Base-by-base conservation (phyloP, 768 basidiomycete species). In the Leccinum subgranulosum region DNA sequence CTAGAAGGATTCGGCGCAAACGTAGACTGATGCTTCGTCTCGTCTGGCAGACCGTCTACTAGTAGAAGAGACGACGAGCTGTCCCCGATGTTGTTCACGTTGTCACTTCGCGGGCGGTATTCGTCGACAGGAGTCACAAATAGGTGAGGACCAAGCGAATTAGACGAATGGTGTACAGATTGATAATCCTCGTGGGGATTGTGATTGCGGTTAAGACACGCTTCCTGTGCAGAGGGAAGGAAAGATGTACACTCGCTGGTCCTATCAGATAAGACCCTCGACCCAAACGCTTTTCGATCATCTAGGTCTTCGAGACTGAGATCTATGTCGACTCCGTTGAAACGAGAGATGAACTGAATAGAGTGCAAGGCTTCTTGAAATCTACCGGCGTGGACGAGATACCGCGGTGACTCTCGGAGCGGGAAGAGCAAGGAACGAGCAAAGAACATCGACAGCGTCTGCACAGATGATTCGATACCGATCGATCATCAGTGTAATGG, bases 391-490 rank as follows among this genome's bases (percentile, higher is more conserved):
- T 94, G 87, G 5, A 96, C 93, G 57, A 99, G 87, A 69, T 87
- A 98, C 25, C 94, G 85, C 1, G 97, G 94, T 0, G 94, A 95
- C 73, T 99, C 97, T 70, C 97, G 89, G 6, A 99, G 76, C 17
- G 87, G 85, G 80, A 98, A 97, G 71, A 98, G 86, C 8, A 89
- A 75, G 55, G 95, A 90, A n/a, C 97, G 90, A 14, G 86, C 86
- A 27, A 91, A 67, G 70, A 94, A 94, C 90, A 98, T 95, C 3
- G 77, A 73, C 7, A 94, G 74, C 9, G 94, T 97, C 95, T 98
- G 66, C 27, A 36, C 8, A 43, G 41, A 54, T 64, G 25, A 54
- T 47, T 55, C 27, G 46, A 56, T 41, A 53, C 7, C 3, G 81
- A 79, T 3, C 63, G 19, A 52, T 50, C 8, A n/a, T 47, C 15